These are phyloP conservation scores for Nemania sp. DNA, from an alignment of 2,329 filamentous ascomycete genomes.

Conservation along the genomic window DNA sequence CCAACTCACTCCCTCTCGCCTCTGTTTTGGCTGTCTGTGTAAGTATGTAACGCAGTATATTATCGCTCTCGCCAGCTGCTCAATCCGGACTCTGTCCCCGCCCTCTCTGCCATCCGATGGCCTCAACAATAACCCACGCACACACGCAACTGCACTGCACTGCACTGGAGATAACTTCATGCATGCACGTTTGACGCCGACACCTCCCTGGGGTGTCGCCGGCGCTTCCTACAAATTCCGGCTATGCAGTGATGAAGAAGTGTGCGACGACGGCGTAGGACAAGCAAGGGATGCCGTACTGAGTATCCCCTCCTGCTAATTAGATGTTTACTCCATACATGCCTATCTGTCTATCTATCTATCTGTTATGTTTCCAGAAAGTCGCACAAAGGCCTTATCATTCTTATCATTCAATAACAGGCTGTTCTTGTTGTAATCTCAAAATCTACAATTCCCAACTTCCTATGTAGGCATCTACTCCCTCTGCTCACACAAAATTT, in stretches of 20 bases:
- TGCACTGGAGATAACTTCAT: conserved; percentile 16
- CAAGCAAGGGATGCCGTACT: neutral
- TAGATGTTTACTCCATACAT: neutral
- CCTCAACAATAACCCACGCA: neutral
- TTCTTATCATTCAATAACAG: too few species aligned
- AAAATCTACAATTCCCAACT: too few species aligned
- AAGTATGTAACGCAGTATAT: too few species aligned
- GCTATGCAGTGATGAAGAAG: neutral
- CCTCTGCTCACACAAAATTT: too few species aligned
- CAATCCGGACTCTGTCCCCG: conserved; percentile 4
- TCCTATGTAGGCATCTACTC: neutral
- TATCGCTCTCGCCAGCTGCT: conserved; percentile 2
- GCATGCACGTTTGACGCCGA: neutral
- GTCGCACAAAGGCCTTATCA: neutral
- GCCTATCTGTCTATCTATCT: too few species aligned
- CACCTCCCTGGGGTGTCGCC: too few species aligned
- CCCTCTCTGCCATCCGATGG: neutral
- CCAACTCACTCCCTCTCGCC: neutral
- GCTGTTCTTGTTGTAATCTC: too few species aligned
- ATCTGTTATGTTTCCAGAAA: too few species aligned
- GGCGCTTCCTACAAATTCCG: too few species aligned
- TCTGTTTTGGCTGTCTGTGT: too few species aligned
- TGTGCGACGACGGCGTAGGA: neutral
- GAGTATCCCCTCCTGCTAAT: too few species aligned
- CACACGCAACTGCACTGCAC: too few species aligned